Conservation (phyloP, 2,329 filamentous ascomycete genomes). For the Botrytis aclada region DNA sequence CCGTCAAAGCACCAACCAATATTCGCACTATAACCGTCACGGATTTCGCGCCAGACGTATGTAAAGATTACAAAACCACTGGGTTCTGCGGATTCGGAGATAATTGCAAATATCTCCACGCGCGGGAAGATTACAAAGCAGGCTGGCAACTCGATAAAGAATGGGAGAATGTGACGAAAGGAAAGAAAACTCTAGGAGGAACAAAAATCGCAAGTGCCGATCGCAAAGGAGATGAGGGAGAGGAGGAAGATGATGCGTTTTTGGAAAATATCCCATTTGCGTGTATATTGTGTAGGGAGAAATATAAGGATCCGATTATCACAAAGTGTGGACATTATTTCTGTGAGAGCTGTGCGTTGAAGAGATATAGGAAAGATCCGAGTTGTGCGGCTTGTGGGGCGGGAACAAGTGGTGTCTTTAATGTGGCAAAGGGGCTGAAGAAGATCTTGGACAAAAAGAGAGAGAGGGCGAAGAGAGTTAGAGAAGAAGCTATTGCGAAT, state of each 20-base stretch:
- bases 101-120: conserved; percentile 77
- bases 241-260: conserved; percentile 41
- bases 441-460: conserved; percentile 68
- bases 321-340: conserved; percentile 97
- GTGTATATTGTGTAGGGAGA: conserved; percentile 39
- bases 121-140: conserved; percentile 75
- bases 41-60: conserved; percentile 89
- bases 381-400: conserved; percentile 81
- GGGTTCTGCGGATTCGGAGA: conserved; percentile 47
- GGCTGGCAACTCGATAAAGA: conserved; percentile 95
- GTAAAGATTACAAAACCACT: conserved; percentile 89
- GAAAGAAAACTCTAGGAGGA: conserved; percentile 59
- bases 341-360: conserved; percentile 84
- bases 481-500: conserved; percentile 50
- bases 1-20: conserved; percentile 84
- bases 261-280: conserved; percentile 39
- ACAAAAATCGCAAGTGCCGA: conserved; percentile 44
- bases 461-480: conserved; percentile 52
- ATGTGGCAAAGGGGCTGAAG: conserved; percentile 77
- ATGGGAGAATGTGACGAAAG: conserved; percentile 83
- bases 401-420: conserved; percentile 87
- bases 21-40: conserved; percentile 86
- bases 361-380: conserved; percentile 82
- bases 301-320: conserved; percentile 63
- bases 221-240: conserved; percentile 38